Base-by-base conservation (phyloP, 495 filamentous ascomycete genomes). In the Gamarada debralockiae region DNA sequence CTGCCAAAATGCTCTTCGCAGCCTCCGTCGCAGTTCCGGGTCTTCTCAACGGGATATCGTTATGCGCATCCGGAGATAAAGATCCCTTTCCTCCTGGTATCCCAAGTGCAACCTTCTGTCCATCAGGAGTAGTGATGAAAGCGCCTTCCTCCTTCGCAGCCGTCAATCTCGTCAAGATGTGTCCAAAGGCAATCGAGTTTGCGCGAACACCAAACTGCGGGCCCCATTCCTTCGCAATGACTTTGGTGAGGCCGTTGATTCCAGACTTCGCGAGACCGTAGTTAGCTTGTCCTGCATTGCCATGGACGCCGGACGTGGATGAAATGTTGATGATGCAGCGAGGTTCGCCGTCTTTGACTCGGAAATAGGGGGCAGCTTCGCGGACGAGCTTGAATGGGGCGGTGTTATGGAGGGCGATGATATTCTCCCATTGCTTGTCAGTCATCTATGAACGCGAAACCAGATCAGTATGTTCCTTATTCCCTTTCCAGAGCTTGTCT, bases 171-270 rank as follows among this genome's bases (percentile, higher is more conserved):
- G 90, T 95, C 56, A 77, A 66, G 51, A 93, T 90, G 66, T 80
- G 78, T 3, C 90, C 89, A 54, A 92, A 92, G 33, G 89, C 88
- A 51, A 93, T 72, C 14, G 89, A 89, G 68, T 95, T 95, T 13
- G 86, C 81, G 37, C 90, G 74, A 1, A 95, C 89, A 38, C 89
- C 89, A 60, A 90, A 95, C 18, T 73, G 65, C 0, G 90, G 90
- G 31, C 90, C 90, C 89, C 90, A 95, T 75, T 95, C 90, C 70
- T 95, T 95, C 22, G 90, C 89, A 63, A 95, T 89, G 10, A 87
- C 88, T 67, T 90, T 90, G 47, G 86, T 87, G 5, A 95, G 71
- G 2, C 90, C 90, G 10, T 79, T 77, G 10, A 92, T 80, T 29
- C 87, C 89, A 18, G 89, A 84, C 71, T 95, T 93, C 40, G 87